These are phyloP conservation scores for Tilletia setariae DNA, from an alignment of 1,284 basidiomycete genomes.

Conservation along the genomic window DNA sequence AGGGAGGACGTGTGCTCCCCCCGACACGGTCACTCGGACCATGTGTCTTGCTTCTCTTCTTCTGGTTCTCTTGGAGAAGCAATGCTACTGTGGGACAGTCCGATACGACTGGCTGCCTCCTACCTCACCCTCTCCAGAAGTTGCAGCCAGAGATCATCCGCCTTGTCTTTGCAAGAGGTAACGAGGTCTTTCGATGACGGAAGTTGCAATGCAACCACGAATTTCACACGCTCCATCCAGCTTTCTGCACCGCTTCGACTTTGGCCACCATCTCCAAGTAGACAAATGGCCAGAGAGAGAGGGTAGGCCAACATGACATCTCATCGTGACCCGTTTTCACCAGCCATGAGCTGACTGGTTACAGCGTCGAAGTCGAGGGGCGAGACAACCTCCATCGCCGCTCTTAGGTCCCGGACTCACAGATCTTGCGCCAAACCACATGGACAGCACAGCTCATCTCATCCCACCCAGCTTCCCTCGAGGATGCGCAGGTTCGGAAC, in stretches of 20 bases:
- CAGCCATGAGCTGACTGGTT: too few species aligned
- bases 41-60: not conserved
- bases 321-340: not conserved
- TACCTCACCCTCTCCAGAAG: not conserved
- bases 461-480: too few species aligned
- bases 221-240: not conserved
- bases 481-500: too few species aligned
- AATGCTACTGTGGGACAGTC: too few species aligned
- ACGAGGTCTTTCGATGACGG: not conserved
- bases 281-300: not conserved
- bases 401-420: too few species aligned
- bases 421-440: too few species aligned
- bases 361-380: too few species aligned
- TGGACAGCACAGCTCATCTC: too few species aligned
- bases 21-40: conserved; percentile 50
- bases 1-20: conserved; percentile 65
- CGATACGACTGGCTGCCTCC: not conserved
- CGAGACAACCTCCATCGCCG: too few species aligned
- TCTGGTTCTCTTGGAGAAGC: too few species aligned
- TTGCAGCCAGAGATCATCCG: not conserved
- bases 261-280: not conserved
- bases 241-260: too few species aligned
- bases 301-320: not conserved
- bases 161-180: not conserved
- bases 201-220: not conserved